Evolutionary conservation across 2,329 filamentous ascomycete species (phyloP).

Genomic region (Calonectria hawksworthii): DNA sequence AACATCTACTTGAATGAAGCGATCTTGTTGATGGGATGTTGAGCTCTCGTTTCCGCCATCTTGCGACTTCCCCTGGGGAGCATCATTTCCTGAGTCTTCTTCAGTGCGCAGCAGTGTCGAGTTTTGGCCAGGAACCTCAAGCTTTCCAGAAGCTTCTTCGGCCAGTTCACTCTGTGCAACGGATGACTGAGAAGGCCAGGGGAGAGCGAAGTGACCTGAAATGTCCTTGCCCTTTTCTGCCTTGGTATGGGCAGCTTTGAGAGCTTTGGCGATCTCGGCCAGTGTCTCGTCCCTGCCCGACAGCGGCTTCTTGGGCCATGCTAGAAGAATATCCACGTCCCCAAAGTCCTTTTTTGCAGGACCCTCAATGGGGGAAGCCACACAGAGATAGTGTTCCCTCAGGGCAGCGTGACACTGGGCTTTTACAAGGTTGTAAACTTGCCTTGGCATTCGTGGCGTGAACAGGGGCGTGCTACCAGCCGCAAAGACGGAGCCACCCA

Average conservation of each 20-base stretch:
- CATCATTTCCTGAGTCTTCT: conserved; percentile 12
- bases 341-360: conserved; percentile 78
- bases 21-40: background rate
- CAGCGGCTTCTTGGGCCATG: conserved; percentile 45
- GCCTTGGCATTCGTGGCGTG: conserved; percentile 75
- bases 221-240: conserved; percentile 38
- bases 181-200: conserved; percentile 58
- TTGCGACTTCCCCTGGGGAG: background rate
- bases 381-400: conserved; percentile 64
- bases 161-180: background rate
- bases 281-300: conserved; percentile 46
- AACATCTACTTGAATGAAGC: conserved; percentile 78
- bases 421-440: conserved; percentile 69
- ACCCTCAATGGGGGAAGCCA: conserved; percentile 75
- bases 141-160: background rate
- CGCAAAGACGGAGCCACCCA: conserved; percentile 77
- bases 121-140: background rate
- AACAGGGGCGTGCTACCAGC: conserved; percentile 60
- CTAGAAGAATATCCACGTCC: conserved; percentile 80
- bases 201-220: conserved; percentile 67
- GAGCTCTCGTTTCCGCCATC: background rate
- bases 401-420: conserved; percentile 61
- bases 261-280: conserved; percentile 38
- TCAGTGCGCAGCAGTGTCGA: background rate
- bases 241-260: conserved; percentile 54